A percentile compares a stretch with the other conserved stretches of the same genome.
Conservation (phyloP, 805 yeast genomes). For the Wickerhamomyces alni region DNA sequence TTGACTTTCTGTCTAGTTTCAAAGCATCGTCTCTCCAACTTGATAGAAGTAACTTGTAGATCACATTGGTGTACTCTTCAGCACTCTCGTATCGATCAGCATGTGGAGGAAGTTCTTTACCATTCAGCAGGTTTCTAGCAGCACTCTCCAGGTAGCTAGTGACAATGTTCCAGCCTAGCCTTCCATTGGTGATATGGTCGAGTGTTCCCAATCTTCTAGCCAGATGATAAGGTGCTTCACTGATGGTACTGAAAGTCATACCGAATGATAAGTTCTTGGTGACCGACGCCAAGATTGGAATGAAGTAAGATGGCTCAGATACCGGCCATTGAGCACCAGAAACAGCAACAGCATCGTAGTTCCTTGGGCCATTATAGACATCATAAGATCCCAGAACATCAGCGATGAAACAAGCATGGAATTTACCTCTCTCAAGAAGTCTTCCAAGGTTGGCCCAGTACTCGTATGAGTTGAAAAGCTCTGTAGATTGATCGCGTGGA, state of each 20-base stretch:
- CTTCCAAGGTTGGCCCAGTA: slow-evolving; percentile 34
- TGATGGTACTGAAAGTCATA: slow-evolving; percentile 32
- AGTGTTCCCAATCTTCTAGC: slow-evolving; percentile 35
- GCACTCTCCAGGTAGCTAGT: slow-evolving; percentile 33
- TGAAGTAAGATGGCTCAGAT: slow-evolving; percentile 26
- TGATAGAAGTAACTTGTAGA: slow-evolving; percentile 29
- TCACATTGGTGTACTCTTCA: slow-evolving; percentile 31
- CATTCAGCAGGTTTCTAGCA: slow-evolving; percentile 29
- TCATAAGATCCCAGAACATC: slow-evolving; percentile 4
- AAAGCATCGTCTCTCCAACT: slow-evolving; percentile 34
- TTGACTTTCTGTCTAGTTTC: slow-evolving; percentile 11
- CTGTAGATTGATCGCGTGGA: slow-evolving; percentile 29
- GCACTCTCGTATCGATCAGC: slow-evolving; percentile 33
- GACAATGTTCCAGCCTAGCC: slow-evolving; percentile 39
- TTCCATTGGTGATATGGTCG: slow-evolving; percentile 34
- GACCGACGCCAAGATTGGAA: slow-evolving; percentile 31
- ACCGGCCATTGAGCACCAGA: slow-evolving; percentile 23
- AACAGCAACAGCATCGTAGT: slow-evolving; percentile 14
- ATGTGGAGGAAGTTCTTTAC: slow-evolving; percentile 29
- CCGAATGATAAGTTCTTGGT: slow-evolving; percentile 31
- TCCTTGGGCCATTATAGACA: slow-evolving; percentile 8
- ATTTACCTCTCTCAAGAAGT: slow-evolving; percentile 30
- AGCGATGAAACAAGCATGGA: slow-evolving; percentile 27
- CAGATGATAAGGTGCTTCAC: slow-evolving; percentile 34
- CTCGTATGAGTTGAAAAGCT: slow-evolving; percentile 22